These are phyloP conservation scores for Rauvolfia tetraphylla DNA, from an alignment of 257 asterid species.

Conservation along the genomic window DNA sequence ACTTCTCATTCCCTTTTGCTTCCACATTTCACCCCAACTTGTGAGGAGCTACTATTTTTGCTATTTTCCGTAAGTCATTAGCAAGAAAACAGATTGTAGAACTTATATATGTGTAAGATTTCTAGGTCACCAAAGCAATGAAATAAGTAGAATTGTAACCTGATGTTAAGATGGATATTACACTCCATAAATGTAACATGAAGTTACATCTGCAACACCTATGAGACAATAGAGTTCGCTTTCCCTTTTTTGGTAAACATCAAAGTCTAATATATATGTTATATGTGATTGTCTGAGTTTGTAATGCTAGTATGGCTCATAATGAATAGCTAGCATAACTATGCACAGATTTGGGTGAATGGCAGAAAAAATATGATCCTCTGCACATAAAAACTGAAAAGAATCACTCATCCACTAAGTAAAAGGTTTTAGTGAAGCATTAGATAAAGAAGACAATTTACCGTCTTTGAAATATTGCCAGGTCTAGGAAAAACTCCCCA, in stretches of 20 bases:
- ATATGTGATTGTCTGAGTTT: not conserved
- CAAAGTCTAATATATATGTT: not conserved
- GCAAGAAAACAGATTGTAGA: not conserved
- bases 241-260: not conserved
- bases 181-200: too few relatives aligned
- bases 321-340: not conserved
- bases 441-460: constrained; percentile 29
- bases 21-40: not conserved
- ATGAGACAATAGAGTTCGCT: not conserved
- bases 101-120: not conserved
- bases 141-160: not conserved
- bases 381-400: not conserved
- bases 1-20: too few relatives aligned
- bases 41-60: not conserved
- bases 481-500: constrained; percentile 99
- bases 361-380: not conserved
- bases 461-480: constrained; percentile 71
- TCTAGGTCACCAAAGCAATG: not conserved
- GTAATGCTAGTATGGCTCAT: not conserved
- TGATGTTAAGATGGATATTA: not conserved
- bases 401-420: not conserved
- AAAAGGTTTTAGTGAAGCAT: not conserved
- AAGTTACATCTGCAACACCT: not conserved
- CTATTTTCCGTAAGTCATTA: not conserved
- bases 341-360: not conserved